Conservation (phyloP, 495 filamentous ascomycete genomes). For the Xylaria nigripes region DNA sequence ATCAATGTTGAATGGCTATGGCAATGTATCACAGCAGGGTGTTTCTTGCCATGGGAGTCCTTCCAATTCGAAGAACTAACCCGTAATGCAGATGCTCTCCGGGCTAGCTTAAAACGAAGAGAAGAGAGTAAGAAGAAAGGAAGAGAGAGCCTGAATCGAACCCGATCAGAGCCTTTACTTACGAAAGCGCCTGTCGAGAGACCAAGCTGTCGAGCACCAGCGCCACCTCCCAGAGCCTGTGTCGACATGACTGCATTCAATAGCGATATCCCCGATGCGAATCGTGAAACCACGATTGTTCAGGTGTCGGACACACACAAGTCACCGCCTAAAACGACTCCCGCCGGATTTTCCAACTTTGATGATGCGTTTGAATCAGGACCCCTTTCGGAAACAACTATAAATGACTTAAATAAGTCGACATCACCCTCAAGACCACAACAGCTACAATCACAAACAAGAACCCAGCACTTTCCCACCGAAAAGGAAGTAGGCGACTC, state of each 20-base stretch:
- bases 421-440: slow-evolving; percentile 13
- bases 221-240: slow-evolving; percentile 13
- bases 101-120: neutral
- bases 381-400: slow-evolving; percentile 34
- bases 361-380: slow-evolving; percentile 12
- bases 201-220: slow-evolving; percentile 1
- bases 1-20: slow-evolving; percentile 77
- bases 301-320: slow-evolving; percentile 1
- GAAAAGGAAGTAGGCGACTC: slow-evolving; percentile 38
- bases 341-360: slow-evolving; percentile 24
- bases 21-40: slow-evolving; percentile 55
- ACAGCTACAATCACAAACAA: slow-evolving; percentile 10
- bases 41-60: slow-evolving; percentile 28
- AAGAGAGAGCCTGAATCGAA: slow-evolving; percentile 5
- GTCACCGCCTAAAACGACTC: slow-evolving; percentile 23
- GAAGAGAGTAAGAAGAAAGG: slow-evolving; percentile 11
- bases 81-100: slow-evolving; percentile 13
- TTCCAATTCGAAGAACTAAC: slow-evolving; percentile 31
- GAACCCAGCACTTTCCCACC: slow-evolving; percentile 15
- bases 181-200: neutral
- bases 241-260: slow-evolving; percentile 28
- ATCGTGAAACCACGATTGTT: neutral
- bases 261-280: slow-evolving; percentile 1
- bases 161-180: slow-evolving; percentile 11
- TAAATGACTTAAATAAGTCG: slow-evolving; percentile 32